Percentiles rank a stretch among this genome's conserved stretches.
Conservation (phyloP, 108 stramenopile species). For the Fragilaria radians region DNA sequence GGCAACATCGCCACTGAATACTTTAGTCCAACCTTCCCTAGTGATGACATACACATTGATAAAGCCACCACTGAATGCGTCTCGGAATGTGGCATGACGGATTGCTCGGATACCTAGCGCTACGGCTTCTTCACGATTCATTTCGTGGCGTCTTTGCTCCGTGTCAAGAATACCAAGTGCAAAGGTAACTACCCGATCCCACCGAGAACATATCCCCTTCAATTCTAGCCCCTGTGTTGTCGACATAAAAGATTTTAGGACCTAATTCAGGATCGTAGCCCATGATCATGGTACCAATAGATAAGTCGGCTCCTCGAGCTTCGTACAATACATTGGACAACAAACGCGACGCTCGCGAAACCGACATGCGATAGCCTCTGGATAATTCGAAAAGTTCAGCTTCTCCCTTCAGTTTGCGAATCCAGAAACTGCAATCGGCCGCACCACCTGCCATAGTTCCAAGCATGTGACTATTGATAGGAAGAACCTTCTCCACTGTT, state of each 20-base stretch:
- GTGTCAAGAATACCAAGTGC: slow-evolving; percentile 84
- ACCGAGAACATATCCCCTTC: slow-evolving; percentile 82
- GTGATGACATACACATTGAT: slow-evolving; percentile 82
- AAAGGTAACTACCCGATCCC: slow-evolving; percentile 80
- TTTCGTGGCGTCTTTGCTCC: slow-evolving; percentile 36
- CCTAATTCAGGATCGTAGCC: slow-evolving; percentile 43
- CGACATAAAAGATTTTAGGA: slow-evolving; percentile 78
- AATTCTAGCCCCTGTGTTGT: slow-evolving; percentile 72
- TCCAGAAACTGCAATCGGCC: slow-evolving; percentile 82
- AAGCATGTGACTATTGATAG: slow-evolving; percentile 64
- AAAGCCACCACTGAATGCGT: slow-evolving; percentile 77
- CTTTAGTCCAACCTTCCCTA: slow-evolving; percentile 65
- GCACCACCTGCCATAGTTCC: slow-evolving; percentile 92
- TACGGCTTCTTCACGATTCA: slow-evolving; percentile 75
- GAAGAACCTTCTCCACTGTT: slow-evolving; percentile 79
- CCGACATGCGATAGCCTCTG: slow-evolving; percentile 53
- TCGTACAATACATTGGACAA: slow-evolving; percentile 62
- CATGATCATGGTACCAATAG: slow-evolving; percentile 89
- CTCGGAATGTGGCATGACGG: slow-evolving; percentile 85
- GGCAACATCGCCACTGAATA: slow-evolving; percentile 77
- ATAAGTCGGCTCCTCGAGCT: slow-evolving; percentile 42
- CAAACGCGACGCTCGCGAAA: slow-evolving; percentile 64
- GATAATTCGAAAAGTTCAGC: slow-evolving; percentile 63
- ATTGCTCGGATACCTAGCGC: slow-evolving; percentile 81
- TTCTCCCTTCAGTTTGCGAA: slow-evolving; percentile 58